Conservation (phyloP, 2,329 filamentous ascomycete species). For the Diaporthe sp. region DNA sequence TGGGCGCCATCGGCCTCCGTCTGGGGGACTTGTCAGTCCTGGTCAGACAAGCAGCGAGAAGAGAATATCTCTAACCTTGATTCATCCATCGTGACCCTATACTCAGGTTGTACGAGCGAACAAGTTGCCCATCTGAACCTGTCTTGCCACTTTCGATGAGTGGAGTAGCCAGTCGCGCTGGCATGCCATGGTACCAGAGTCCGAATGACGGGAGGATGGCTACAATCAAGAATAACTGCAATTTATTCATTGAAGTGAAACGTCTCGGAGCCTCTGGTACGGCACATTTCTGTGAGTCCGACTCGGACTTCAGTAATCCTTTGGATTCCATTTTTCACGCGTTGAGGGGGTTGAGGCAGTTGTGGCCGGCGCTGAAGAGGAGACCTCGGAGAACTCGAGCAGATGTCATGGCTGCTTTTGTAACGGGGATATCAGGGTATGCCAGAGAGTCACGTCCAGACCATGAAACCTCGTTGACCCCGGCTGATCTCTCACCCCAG, state of each 20-base stretch:
- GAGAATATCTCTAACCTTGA: not conserved
- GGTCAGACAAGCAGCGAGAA: not conserved
- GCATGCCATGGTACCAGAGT: conserved; percentile 12
- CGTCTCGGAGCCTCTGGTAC: not conserved
- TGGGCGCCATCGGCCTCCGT: conserved; percentile 41
- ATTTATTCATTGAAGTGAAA: not conserved
- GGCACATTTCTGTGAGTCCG: not conserved
- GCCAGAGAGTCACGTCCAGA: not conserved
- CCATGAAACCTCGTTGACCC: conserved; percentile 21
- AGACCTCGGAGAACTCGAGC: not conserved
- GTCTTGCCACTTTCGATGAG: not conserved
- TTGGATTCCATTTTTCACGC: conserved; percentile 5
- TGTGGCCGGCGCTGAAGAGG: not conserved
- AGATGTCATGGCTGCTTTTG: conserved; percentile 23
- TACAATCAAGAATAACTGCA: not conserved
- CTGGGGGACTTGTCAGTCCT: conserved; percentile 28
- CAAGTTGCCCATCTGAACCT: not conserved
- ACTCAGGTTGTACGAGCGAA: conserved; percentile 25
- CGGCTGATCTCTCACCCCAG: conserved; percentile 10
- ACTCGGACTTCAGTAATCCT: not conserved
- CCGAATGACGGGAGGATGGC: not conserved
- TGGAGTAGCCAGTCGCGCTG: not conserved
- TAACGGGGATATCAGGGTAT: not conserved
- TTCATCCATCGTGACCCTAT: conserved; percentile 27
- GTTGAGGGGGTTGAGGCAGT: not conserved